phyloP scores from a whole-genome alignment of 192 early-diverging fungal species.

The Coemansia sp. region DNA sequence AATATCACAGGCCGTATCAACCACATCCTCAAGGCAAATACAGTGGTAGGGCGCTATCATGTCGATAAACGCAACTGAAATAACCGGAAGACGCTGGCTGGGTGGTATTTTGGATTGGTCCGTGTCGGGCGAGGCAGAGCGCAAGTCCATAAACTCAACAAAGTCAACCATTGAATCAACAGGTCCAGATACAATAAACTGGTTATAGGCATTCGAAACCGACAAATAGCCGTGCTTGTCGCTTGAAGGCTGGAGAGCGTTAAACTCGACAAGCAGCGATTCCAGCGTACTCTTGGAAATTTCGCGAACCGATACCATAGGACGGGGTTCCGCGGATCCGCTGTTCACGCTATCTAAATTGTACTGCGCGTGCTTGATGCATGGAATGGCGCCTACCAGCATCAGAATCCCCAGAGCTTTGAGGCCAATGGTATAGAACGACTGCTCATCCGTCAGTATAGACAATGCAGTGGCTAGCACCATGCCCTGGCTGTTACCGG shows the following conservation, averaged over 20 bases:
- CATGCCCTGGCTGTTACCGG: constrained; percentile 87
- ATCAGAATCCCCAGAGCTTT: constrained; percentile 79
- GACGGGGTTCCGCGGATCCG: constrained; percentile 57
- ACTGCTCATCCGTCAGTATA: constrained; percentile 70
- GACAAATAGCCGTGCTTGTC: constrained; percentile 17
- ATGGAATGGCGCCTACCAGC: constrained; percentile 77
- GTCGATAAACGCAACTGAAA: constrained; percentile 74
- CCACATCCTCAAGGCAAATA: constrained; percentile 1
- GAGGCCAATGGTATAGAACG: constrained; percentile 71
- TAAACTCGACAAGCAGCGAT: constrained; percentile 15
- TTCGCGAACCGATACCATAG: constrained; percentile 35
- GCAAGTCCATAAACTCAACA: not conserved
- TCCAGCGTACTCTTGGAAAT: constrained; percentile 10
- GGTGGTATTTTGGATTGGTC: constrained; percentile 74
- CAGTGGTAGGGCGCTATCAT: constrained; percentile 81
- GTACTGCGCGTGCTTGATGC: constrained; percentile 55
- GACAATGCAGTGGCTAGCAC: constrained; percentile 82
- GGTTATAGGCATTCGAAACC: constrained; percentile 20
- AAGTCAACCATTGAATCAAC: constrained; percentile 10
- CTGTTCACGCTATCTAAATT: constrained; percentile 71
- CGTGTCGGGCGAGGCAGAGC: constrained; percentile 6
- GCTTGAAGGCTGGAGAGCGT: not conserved
- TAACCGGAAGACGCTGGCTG: constrained; percentile 77
- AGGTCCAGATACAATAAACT: constrained; percentile 25
- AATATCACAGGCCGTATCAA: not conserved